These are phyloP conservation scores for Vitis hybrid DNA, from an alignment of 177 flowering plant genomes.

Conservation along the genomic window DNA sequence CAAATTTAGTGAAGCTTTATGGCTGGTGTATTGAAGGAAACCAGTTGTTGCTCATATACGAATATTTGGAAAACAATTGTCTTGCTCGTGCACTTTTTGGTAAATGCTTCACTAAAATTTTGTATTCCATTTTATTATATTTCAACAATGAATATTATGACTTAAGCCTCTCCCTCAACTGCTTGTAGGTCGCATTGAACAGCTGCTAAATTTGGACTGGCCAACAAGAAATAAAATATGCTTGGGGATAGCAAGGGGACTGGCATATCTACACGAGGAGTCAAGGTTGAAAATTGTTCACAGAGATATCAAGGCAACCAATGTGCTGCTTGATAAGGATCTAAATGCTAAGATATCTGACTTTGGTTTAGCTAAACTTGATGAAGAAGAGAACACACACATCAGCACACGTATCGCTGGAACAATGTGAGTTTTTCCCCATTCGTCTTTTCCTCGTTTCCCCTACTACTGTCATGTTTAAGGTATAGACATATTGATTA, in stretches of 20 bases:
- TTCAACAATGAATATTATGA: not conserved
- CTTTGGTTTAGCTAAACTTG: conserved; percentile 93
- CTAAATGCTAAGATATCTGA: conserved; percentile 95
- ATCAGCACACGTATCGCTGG: conserved; percentile 96
- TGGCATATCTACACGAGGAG: conserved; percentile 91
- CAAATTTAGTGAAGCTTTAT: conserved; percentile 78
- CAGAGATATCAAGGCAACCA: conserved; percentile 92
- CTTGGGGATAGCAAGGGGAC: conserved; percentile 77
- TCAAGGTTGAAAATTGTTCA: conserved; percentile 92
- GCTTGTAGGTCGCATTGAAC: conserved; percentile 47
- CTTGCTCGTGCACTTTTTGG: conserved; percentile 94
- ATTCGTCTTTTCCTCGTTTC: not conserved
- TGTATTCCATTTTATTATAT: not conserved
- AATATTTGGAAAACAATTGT: conserved; percentile 84
- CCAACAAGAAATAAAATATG: conserved; percentile 68
- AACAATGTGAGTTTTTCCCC: conserved; percentile 62
- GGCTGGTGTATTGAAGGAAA: conserved; percentile 96
- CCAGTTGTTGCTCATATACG: conserved; percentile 76
- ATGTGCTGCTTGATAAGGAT: conserved; percentile 84
- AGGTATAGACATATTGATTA: no score
- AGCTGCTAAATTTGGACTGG: conserved; percentile 67
- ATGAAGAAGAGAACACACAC: conserved; percentile 90
- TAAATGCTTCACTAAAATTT: conserved; percentile 20
- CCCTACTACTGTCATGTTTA: not conserved
- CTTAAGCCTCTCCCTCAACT: not conserved